A percentile compares a stretch with the other conserved stretches of the same genome.
These are phyloP conservation scores for Xanthoparmelia taractica DNA, from an alignment of 495 filamentous ascomycete genomes.

Conservation along the genomic window DNA sequence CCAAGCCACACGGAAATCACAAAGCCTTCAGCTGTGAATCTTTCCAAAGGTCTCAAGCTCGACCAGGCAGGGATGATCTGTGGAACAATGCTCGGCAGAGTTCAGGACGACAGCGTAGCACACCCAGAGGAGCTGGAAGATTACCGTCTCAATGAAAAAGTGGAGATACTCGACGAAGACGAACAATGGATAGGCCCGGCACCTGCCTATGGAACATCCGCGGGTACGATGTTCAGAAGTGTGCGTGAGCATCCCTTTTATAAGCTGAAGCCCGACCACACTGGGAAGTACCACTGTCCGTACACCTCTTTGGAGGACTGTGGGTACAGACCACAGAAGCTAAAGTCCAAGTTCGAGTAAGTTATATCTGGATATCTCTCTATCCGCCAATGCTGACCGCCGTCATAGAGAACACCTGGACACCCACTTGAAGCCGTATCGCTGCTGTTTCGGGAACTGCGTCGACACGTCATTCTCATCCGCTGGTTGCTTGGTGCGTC, in stretches of 20 bases:
- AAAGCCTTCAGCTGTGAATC: not conserved
- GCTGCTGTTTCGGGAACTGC: not conserved
- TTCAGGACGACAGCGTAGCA: not conserved
- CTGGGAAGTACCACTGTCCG: not conserved
- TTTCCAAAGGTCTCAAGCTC: not conserved
- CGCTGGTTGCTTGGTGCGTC: not conserved
- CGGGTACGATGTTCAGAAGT: not conserved
- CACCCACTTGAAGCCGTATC: conserved; percentile 3
- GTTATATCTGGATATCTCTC: not conserved
- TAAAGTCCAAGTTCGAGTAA: not conserved
- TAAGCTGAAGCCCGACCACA: not conserved
- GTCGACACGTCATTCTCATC: not conserved
- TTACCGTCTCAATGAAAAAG: not conserved
- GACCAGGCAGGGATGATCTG: conserved; percentile 4
- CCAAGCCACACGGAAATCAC: not conserved
- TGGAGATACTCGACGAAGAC: not conserved
- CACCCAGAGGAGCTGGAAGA: not conserved
- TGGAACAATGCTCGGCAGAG: not conserved
- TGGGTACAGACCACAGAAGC: not conserved
- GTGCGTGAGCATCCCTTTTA: not conserved
- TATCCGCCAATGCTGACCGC: not conserved
- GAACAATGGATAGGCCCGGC: not conserved
- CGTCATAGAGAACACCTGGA: not conserved
- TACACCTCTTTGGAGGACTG: not conserved
- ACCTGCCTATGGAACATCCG: not conserved